These are phyloP conservation scores for Asclepias syriaca DNA, from an alignment of 257 asterid genomes.

Conservation along the genomic window DNA sequence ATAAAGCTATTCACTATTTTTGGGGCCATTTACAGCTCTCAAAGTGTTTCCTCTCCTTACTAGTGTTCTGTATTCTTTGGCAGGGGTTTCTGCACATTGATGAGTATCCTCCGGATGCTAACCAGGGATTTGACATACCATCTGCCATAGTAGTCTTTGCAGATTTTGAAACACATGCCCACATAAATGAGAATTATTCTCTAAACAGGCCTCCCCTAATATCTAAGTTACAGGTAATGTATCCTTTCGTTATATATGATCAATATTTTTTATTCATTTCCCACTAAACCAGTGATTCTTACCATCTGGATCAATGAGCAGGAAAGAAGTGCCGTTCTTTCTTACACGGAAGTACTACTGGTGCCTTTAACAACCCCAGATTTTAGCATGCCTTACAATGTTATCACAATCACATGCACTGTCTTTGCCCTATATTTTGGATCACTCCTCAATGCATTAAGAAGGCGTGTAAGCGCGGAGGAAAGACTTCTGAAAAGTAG, in stretches of 20 bases:
- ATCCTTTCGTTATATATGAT: not conserved
- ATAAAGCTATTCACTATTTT: not conserved
- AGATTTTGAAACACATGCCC: conserved; percentile 52
- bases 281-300: conserved; percentile 7
- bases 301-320: conserved; percentile 26
- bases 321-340: conserved; percentile 54
- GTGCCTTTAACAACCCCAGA: conserved; percentile 99
- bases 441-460: conserved; percentile 78
- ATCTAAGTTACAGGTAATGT: conserved; percentile 61
- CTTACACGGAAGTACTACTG: conserved; percentile 90
- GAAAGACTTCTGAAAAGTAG: conserved; percentile 58
- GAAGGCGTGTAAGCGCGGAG: conserved; percentile 82
- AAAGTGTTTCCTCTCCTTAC: not conserved
- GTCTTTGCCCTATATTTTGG: conserved; percentile 94
- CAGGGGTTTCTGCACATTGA: conserved; percentile 98
- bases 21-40: not conserved
- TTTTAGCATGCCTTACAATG: conserved; percentile 99
- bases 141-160: conserved; percentile 70
- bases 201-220: conserved; percentile 46
- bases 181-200: conserved; percentile 40
- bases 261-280: conserved; percentile 4
- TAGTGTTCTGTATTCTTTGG: conserved; percentile 19
- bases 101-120: conserved; percentile 98
- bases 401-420: conserved; percentile 94
- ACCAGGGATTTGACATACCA: conserved; percentile 98